phyloP scores from a whole-genome alignment of 192 early-diverging fungal genomes.

The Coemansia sp. region DNA sequence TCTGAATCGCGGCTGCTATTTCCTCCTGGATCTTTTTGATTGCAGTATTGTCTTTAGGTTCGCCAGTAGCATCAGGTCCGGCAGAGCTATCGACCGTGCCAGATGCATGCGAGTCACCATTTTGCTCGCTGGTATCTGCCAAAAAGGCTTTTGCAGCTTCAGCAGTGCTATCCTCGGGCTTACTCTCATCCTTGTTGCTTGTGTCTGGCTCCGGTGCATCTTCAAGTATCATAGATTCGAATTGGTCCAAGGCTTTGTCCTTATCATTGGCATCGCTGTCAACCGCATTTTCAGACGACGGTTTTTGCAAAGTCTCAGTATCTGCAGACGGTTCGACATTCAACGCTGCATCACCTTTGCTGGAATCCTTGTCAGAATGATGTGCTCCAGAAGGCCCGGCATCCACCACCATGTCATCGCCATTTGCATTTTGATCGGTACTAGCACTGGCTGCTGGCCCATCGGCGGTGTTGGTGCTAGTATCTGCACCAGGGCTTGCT shows the following conservation, averaged over 20 bases:
- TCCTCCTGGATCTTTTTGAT: conserved; percentile 1
- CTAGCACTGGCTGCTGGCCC: background rate
- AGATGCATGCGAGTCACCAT: background rate
- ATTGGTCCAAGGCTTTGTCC: background rate
- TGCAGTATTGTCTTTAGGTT: background rate
- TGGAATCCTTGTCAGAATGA: no score
- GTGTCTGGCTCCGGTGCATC: background rate
- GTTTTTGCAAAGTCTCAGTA: background rate
- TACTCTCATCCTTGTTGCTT: background rate
- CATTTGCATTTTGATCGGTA: background rate
- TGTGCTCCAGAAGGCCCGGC: background rate
- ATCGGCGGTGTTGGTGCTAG: background rate
- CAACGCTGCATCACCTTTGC: no score
- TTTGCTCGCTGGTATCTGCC: background rate
- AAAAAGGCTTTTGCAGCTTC: background rate
- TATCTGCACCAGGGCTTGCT: background rate
- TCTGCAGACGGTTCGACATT: background rate
- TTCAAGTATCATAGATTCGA: no score
- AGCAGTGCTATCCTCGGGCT: background rate
- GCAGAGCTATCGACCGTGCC: background rate
- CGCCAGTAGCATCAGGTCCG: background rate
- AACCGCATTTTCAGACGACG: background rate
- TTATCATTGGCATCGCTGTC: background rate
- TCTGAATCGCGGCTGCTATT: conserved; percentile 2
- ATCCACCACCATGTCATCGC: background rate